Evolutionary conservation across 768 basidiomycete species (phyloP), one percentile per base, ranked within the genome.

Genomic region (Suillus plorans): DNA sequence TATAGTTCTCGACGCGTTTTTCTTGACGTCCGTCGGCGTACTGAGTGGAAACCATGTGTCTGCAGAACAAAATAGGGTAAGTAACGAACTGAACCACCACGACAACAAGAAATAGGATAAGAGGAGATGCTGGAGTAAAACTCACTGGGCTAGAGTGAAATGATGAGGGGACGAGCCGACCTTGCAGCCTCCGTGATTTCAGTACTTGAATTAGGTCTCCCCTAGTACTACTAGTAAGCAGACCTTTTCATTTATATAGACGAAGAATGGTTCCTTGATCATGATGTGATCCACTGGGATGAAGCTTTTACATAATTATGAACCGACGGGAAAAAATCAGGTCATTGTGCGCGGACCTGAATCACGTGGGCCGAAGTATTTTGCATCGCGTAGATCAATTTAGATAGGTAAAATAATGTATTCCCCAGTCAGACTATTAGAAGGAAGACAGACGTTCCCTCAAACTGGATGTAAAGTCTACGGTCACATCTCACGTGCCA

Each of bases 1-100:
- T 90, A 80, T 99, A 99, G 77, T 87, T 88, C 74, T 86, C 87
- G 55, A 94, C 90, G 57, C 93, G 91, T 68, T 81, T 79, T 68
- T 81, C 80, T 59, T 86, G 79, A 60, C 90, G 88, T 63, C 86
- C 88, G 69, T 91, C 91, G 39, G 75, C 63, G 44, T 78, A 78
- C 66, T 76, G 74, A 52, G 66, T 69, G 16, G 73, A 61, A 63
- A 37, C 41, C 64, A 28, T 60, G 41, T 62, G 22, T 36, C 34
- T 25, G 20, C 57, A 59, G 3, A 28, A 59, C 25, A 42, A 42
- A 53, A 61, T 8, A 4, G 20, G 18, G 6, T 61, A 12, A 61
- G 59, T 16, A 31, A 52, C 39, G 60, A 36, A 31, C 5, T 14
- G 16, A 36, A 25, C 18, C 39, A 9, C 39, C 14, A 39, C 37